Percentiles rank a stretch among this genome's conserved stretches.
Conservation (phyloP, 2,329 filamentous ascomycete species). For the Monilinia polystroma region DNA sequence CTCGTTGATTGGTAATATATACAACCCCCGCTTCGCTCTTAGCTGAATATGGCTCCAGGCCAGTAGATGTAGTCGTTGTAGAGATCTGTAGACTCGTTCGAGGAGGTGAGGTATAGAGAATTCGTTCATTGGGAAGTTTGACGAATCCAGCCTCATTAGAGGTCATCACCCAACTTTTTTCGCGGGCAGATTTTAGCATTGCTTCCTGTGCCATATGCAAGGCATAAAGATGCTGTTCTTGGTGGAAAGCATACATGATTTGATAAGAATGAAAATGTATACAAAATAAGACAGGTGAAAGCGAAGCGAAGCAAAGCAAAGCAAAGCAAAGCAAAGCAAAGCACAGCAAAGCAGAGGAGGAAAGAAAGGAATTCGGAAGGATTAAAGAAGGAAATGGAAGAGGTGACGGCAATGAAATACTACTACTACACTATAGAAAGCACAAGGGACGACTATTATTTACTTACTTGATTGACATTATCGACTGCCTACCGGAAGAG, state of each 20-base stretch:
- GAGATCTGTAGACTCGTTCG: slow-evolving; percentile 76
- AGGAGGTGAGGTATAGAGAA: slow-evolving; percentile 75
- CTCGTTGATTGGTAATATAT: slow-evolving; percentile 82
- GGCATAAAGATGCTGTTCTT: slow-evolving; percentile 38
- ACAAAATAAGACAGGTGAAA: background rate
- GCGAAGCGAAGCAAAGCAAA: no score
- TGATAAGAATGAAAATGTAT: slow-evolving; percentile 5
- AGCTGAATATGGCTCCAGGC: slow-evolving; percentile 62
- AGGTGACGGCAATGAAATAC: slow-evolving; percentile 20
- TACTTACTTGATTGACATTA: slow-evolving; percentile 26
- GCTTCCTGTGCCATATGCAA: slow-evolving; percentile 34
- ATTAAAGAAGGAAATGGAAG: slow-evolving; percentile 1
- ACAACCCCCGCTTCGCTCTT: slow-evolving; percentile 73
- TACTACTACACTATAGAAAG: slow-evolving; percentile 4
- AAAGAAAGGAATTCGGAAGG: background rate
- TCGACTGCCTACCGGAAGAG: slow-evolving; percentile 22
- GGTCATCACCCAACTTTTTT: slow-evolving; percentile 85
- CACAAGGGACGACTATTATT: slow-evolving; percentile 19
- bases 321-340: no score
- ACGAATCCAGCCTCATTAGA: slow-evolving; percentile 70
- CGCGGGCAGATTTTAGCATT: slow-evolving; percentile 35
- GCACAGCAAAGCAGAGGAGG: background rate
- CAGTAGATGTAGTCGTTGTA: slow-evolving; percentile 58
- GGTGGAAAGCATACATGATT: slow-evolving; percentile 39
- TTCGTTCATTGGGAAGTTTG: slow-evolving; percentile 78